Percentiles rank a stretch among this genome's conserved stretches.
These are phyloP conservation scores for Biancaea sappan DNA, from an alignment of 306 rosid species.

Conservation along the genomic window DNA sequence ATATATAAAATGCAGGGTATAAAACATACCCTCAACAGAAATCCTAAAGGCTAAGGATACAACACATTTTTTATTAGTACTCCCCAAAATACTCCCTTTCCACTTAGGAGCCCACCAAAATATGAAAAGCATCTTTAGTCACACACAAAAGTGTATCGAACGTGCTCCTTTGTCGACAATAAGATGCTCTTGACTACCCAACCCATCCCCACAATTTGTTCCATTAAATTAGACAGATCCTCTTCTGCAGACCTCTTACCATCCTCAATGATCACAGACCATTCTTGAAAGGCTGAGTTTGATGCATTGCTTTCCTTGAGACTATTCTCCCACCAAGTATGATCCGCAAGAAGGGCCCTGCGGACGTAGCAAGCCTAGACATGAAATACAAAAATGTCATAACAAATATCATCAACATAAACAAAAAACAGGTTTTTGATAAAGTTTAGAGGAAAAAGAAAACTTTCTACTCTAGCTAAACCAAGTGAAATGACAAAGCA, in stretches of 20 bases:
- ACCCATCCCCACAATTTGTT: slow-evolving; percentile 60
- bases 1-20: slow-evolving; percentile 1
- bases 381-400: neutral
- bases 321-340: slow-evolving; percentile 42
- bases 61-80: neutral
- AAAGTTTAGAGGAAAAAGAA: neutral
- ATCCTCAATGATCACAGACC: slow-evolving; percentile 63
- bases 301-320: slow-evolving; percentile 37
- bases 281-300: slow-evolving; percentile 48
- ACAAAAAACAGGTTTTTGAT: slow-evolving; percentile 9
- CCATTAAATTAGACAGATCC: slow-evolving; percentile 49
- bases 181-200: slow-evolving; percentile 74
- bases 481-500: neutral
- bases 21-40: slow-evolving; percentile 1
- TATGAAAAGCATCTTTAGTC: slow-evolving; percentile 43
- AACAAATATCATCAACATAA: slow-evolving; percentile 7
- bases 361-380: slow-evolving; percentile 74
- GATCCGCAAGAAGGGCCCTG: slow-evolving; percentile 44
- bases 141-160: slow-evolving; percentile 61
- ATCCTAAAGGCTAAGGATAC: neutral
- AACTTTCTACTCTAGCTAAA: slow-evolving; percentile 5
- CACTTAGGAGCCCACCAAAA: slow-evolving; percentile 34
- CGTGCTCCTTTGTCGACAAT: slow-evolving; percentile 59
- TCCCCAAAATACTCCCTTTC: slow-evolving; percentile 41
- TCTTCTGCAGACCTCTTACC: slow-evolving; percentile 57